phyloP scores from a whole-genome alignment of 192 early-diverging fungal genomes.

The Coemansia brasiliensis region DNA sequence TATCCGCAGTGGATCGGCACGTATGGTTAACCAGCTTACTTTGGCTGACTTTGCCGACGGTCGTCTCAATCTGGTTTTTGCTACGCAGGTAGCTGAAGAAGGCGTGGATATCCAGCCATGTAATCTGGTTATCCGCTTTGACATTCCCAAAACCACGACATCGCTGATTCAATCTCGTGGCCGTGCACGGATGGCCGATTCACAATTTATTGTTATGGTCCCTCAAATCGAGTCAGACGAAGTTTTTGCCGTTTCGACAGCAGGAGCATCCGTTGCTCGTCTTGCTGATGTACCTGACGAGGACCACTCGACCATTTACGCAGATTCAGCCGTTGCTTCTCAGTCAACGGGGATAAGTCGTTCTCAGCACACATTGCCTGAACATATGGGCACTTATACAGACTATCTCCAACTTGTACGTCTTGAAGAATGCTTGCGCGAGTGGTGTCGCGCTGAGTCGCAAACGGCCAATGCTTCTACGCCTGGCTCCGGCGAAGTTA shows the following conservation, averaged over 20 bases:
- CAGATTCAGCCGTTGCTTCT: no score
- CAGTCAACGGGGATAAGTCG: no score
- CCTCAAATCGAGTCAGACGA: constrained; percentile 23
- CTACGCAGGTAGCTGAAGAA: constrained; percentile 94
- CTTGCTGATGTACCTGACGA: background rate
- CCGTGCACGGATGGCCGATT: constrained; percentile 71
- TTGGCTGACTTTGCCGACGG: constrained; percentile 69
- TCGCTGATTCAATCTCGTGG: constrained; percentile 91
- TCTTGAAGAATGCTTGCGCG: constrained; percentile 62
- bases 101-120: constrained; percentile 93
- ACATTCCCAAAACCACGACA: constrained; percentile 70
- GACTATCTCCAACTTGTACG: constrained; percentile 47
- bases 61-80: constrained; percentile 75
- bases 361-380: background rate
- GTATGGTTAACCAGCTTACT: constrained; percentile 38
- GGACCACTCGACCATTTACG: no score
- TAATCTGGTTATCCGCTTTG: constrained; percentile 85
- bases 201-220: constrained; percentile 77
- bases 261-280: no score
- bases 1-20: constrained; percentile 35
- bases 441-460: constrained; percentile 56
- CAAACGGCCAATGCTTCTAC: background rate
- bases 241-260: no score
- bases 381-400: constrained; percentile 28
- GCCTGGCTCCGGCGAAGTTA: constrained; percentile 12